phyloP scores from a whole-genome alignment of 805 yeast genomes.

The Debaryomyces maramus region DNA sequence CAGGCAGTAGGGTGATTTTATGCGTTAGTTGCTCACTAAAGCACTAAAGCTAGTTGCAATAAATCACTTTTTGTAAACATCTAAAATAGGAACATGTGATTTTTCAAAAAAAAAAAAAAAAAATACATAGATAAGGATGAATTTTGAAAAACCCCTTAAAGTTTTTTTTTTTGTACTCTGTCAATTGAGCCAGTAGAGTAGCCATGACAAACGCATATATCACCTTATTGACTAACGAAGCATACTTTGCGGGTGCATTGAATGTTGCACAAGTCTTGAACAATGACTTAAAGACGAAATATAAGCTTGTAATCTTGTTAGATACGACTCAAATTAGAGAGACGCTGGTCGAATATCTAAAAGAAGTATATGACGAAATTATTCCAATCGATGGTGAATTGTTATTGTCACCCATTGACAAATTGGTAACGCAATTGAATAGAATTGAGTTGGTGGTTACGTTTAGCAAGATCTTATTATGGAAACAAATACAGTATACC shows the following conservation, averaged over 20 bases:
- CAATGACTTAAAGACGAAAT: conserved; percentile 9
- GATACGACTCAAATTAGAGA: conserved; percentile 28
- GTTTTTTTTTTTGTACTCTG: no score
- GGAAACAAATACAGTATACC: conserved; percentile 48
- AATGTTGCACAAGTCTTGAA: conserved; percentile 44
- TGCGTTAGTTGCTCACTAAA: no score
- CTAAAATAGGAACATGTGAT: no score
- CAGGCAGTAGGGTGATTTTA: no score
- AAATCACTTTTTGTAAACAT: no score
- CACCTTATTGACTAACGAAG: conserved; percentile 50
- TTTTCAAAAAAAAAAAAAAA: neutral
- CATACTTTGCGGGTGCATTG: conserved; percentile 59
- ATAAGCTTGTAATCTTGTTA: conserved; percentile 31
- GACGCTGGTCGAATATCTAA: conserved; percentile 28
- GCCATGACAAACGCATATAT: conserved; percentile 40
- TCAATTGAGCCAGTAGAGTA: no score
- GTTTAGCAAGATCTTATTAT: conserved; percentile 55
- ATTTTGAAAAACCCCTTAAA: neutral
- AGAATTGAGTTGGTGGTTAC: conserved; percentile 56
- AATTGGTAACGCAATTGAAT: conserved; percentile 35
- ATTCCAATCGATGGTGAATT: conserved; percentile 23
- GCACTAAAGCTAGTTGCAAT: no score
- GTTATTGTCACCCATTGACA: conserved; percentile 21
- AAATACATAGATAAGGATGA: neutral
- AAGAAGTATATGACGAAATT: conserved; percentile 28